Conservation (phyloP, 306 rosid species). For the Oemleria cerasiformis region DNA sequence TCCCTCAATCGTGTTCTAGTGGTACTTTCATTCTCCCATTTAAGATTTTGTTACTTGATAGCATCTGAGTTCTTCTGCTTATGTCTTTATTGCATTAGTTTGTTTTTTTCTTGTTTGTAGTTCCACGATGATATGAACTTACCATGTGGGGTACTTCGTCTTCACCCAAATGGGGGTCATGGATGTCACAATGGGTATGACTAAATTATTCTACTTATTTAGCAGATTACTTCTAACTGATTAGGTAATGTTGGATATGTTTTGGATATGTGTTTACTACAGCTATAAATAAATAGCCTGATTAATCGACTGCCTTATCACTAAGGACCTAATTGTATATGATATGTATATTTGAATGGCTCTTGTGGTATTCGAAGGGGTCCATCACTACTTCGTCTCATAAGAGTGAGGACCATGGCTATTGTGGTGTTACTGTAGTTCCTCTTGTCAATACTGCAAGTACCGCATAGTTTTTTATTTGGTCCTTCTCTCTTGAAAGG, state of each 20-base stretch:
- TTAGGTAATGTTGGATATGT: neutral
- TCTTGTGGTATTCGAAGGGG: no score
- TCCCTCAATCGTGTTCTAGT: conserved; percentile 88
- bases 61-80: neutral
- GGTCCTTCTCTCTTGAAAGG: neutral
- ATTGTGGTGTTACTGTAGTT: neutral
- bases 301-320: neutral
- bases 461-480: neutral
- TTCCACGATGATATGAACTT: conserved; percentile 85
- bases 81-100: conserved; percentile 5
- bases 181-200: conserved; percentile 83
- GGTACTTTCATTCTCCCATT: conserved; percentile 39
- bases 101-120: conserved; percentile 38
- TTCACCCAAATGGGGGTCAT: conserved; percentile 72
- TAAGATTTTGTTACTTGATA: neutral
- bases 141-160: conserved; percentile 94
- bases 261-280: neutral
- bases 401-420: neutral
- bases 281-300: neutral
- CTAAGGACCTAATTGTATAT: neutral
- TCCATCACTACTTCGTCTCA: neutral
- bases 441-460: neutral
- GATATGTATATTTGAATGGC: neutral
- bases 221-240: neutral
- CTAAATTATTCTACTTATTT: neutral